Base-by-base conservation (phyloP, 116 monocot genomes). In the Thalassia testudinum region DNA sequence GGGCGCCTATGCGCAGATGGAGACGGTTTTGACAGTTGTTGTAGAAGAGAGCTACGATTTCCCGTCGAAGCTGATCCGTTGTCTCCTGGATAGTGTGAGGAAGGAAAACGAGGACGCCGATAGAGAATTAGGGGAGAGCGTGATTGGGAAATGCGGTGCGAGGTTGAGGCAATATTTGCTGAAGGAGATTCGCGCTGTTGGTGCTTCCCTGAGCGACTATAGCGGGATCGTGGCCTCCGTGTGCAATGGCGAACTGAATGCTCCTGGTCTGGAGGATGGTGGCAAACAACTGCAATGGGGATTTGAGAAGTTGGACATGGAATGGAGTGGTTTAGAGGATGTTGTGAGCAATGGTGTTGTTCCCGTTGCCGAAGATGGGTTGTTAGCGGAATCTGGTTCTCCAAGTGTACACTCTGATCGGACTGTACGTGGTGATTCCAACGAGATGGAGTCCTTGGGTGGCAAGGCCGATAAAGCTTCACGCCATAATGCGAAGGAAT, bases 11-110 rank as follows among this genome's bases (percentile, higher is more conserved):
- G 66, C 69, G 16, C 62, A 76, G 7, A 91, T 91, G 81, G 76
- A 78, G 56, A 74, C 72, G 17, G 81, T 91, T 49, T 81, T 91
- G 85, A 58, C 70, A 20, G 68, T 91, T 51, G 78, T 85, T 12
- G 43, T 91, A 43, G 85, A 85, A 42, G 91, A 91, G 57, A 85
- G 85, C 70, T 85, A 91, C 61, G 81, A 85, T 24, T 70, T 91
- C 27, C 62, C 81, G 0, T 21, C 58, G 11, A 76, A 79, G 37
- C 73, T 91, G 61, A 57, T 82, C 42, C 58, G 55, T n/a, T 71
- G 64, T 30, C 69, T 91, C 26, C 30, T 91, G 26, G 27, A 53
- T 30, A 54, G 23, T 55, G 65, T 81, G 12, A 79, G 72, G 30
- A 72, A 56, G 20, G 73, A 76, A 24, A 68, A 66, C 38, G 75